Evolutionary conservation across 1,139 yeast genomes (phyloP).

Genomic region (Debaryomyces sp.): DNA sequence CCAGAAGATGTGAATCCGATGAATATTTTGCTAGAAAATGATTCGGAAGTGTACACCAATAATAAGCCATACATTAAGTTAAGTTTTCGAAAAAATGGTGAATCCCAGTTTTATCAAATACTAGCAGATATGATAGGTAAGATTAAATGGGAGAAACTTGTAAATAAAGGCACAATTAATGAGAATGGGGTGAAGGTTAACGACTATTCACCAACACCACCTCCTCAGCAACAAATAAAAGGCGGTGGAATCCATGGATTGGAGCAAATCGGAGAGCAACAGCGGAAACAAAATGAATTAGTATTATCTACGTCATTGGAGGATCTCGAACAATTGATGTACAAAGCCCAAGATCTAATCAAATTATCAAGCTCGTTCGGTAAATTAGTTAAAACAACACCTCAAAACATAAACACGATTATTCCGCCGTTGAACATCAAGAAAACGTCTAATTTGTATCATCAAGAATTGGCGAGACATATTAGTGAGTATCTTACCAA

Average conservation of each 20-base stretch:
- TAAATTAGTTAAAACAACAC: conserved; percentile 24
- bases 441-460: conserved; percentile 34
- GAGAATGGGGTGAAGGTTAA: conserved; percentile 35
- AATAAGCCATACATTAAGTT: conserved; percentile 49
- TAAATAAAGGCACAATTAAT: conserved; percentile 41
- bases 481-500: conserved; percentile 53
- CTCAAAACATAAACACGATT: conserved; percentile 10
- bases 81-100: conserved; percentile 67
- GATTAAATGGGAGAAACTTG: conserved; percentile 47
- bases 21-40: conserved; percentile 29
- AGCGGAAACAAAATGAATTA: conserved; percentile 60
- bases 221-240: conserved; percentile 14
- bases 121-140: conserved; percentile 47
- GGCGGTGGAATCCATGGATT: conserved; percentile 70
- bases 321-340: conserved; percentile 77
- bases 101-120: conserved; percentile 45
- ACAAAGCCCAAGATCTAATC: conserved; percentile 74
- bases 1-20: conserved; percentile 19
- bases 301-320: conserved; percentile 71
- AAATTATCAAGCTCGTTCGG: conserved; percentile 55
- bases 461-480: conserved; percentile 47
- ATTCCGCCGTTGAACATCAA: conserved; percentile 37
- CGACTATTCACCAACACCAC: conserved; percentile 7
- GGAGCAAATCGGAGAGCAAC: conserved; percentile 59
- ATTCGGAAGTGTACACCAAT: conserved; percentile 35